phyloP scores from a whole-genome alignment of 2,329 filamentous ascomycete species.

The Cylindrodendrum hubeiense region DNA sequence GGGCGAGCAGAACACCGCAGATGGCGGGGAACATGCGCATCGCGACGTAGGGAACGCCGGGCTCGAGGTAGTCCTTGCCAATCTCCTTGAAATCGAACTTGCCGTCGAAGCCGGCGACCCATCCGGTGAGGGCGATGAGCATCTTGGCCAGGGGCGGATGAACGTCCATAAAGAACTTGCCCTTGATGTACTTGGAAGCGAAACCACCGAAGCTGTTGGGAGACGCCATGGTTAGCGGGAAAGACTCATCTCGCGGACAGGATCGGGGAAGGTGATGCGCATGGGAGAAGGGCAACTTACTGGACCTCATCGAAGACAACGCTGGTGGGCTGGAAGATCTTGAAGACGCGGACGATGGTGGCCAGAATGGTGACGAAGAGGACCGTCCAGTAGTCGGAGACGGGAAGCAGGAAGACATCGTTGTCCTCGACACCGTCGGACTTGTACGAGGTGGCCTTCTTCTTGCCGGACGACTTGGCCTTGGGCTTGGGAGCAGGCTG shows the following conservation, averaged over 20 bases:
- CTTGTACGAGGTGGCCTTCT: constrained; percentile 70
- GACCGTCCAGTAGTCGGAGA: constrained; percentile 85
- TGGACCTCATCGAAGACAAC: constrained; percentile 99
- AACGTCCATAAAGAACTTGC: constrained; percentile 99
- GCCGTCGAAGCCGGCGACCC: constrained; percentile 93
- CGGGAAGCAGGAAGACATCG: constrained; percentile 89
- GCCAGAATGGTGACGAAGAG: constrained; percentile 80
- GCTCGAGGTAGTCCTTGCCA: constrained; percentile 97
- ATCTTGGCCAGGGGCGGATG: constrained; percentile 97
- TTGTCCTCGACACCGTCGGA: constrained; percentile 88
- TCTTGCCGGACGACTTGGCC: constrained; percentile 40
- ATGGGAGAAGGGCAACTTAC: constrained; percentile 67
- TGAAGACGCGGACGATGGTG: constrained; percentile 86
- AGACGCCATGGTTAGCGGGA: constrained; percentile 30
- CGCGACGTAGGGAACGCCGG: constrained; percentile 93
- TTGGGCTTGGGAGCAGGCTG: constrained; percentile 26
- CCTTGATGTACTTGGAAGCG: constrained; percentile 99
- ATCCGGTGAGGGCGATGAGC: constrained; percentile 94
- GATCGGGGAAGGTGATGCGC: neutral
- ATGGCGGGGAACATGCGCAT: constrained; percentile 96
- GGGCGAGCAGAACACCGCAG: constrained; percentile 88
- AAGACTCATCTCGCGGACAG: neutral
- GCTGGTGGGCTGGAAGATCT: constrained; percentile 95
- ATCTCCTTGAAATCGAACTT: constrained; percentile 99
- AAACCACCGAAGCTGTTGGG: constrained; percentile 90